Percentiles rank a stretch among this genome's conserved stretches.
Evolutionary conservation across 192 early-diverging fungal genomes (phyloP).

Genomic region (Dispira parvispora): DNA sequence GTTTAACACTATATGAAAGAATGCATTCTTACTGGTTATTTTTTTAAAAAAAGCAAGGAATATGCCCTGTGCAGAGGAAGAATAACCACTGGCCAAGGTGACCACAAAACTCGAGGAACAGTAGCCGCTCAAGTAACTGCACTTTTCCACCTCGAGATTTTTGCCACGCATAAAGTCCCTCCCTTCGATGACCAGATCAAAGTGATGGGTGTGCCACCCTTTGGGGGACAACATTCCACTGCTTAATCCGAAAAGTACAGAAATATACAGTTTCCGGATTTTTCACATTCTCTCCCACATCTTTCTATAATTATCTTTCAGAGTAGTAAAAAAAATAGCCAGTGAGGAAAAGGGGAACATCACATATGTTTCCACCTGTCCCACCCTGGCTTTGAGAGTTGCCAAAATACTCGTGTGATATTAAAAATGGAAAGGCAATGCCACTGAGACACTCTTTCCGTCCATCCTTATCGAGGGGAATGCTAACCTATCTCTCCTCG

Average conservation of each 20-base stretch:
- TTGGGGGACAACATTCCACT: background rate
- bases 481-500: conserved; percentile 20
- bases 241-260: background rate
- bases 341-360: background rate
- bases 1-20: too few species aligned
- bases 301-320: background rate
- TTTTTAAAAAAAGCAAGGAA: too few species aligned
- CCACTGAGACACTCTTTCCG: background rate
- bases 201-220: background rate
- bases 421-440: background rate
- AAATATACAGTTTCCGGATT: too few species aligned
- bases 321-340: background rate
- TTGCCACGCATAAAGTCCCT: background rate
- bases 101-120: too few species aligned
- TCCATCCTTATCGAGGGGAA: conserved; percentile 21
- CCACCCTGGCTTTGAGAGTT: background rate
- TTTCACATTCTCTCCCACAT: too few species aligned
- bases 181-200: background rate
- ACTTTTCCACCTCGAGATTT: background rate
- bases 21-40: too few species aligned
- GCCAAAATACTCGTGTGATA: background rate
- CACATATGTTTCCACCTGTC: background rate
- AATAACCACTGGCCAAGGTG: too few species aligned
- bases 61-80: too few species aligned
- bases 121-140: too few species aligned